Evolutionary conservation across 805 yeast genomes (phyloP).

Genomic region (Sporopachydermia lactativora): DNA sequence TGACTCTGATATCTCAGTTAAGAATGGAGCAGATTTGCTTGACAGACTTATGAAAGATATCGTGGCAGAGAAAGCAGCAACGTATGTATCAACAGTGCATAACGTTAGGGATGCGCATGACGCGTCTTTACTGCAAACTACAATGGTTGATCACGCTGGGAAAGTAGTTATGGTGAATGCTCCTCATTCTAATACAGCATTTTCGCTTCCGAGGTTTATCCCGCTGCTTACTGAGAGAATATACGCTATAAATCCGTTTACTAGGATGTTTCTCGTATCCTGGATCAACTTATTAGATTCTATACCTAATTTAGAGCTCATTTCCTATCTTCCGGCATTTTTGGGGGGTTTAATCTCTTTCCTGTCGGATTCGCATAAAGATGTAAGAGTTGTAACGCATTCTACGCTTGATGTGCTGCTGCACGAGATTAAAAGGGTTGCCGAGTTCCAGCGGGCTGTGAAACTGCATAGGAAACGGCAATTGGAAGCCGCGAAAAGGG

Average conservation of each 20-base stretch:
- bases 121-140: slow-evolving; percentile 22
- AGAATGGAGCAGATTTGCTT: slow-evolving; percentile 70
- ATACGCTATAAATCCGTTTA: slow-evolving; percentile 67
- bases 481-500: background rate
- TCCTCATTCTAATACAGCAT: slow-evolving; percentile 46
- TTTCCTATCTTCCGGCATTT: slow-evolving; percentile 64
- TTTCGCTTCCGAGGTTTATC: slow-evolving; percentile 59
- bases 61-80: slow-evolving; percentile 68
- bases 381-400: slow-evolving; percentile 60
- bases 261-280: slow-evolving; percentile 61
- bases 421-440: slow-evolving; percentile 52
- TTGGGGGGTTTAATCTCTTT: slow-evolving; percentile 56
- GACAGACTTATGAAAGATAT: slow-evolving; percentile 70
- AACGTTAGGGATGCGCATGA: slow-evolving; percentile 27
- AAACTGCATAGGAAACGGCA: slow-evolving; percentile 16
- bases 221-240: slow-evolving; percentile 65
- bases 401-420: slow-evolving; percentile 46
- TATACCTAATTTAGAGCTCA: slow-evolving; percentile 61
- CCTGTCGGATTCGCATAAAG: slow-evolving; percentile 55
- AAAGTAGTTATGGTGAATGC: slow-evolving; percentile 38
- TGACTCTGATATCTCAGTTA: slow-evolving; percentile 65
- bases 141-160: slow-evolving; percentile 41
- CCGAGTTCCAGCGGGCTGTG: slow-evolving; percentile 42
- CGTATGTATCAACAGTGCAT: slow-evolving; percentile 46
- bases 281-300: slow-evolving; percentile 72